phyloP scores from a whole-genome alignment of 1,284 basidiomycete genomes.

The Rhodotorula sp. region DNA sequence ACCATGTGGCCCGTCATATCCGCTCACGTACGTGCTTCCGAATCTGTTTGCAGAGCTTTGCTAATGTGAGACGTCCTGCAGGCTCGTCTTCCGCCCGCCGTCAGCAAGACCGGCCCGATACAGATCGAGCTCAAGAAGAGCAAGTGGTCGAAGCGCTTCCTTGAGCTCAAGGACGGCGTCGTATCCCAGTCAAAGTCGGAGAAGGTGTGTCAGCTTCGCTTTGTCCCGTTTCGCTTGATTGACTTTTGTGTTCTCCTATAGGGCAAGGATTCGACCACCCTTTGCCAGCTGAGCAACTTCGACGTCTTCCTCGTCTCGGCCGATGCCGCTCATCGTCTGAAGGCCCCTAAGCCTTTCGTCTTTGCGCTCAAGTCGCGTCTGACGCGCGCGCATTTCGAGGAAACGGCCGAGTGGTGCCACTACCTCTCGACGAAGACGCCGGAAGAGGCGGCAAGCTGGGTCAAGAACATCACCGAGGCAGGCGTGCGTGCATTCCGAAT shows the following conservation, averaged over 20 bases:
- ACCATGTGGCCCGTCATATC: slow-evolving; percentile 62
- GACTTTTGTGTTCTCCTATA: slow-evolving; percentile 48
- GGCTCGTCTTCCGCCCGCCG: slow-evolving; percentile 23
- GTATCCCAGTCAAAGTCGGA: slow-evolving; percentile 84
- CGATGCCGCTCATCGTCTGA: slow-evolving; percentile 54
- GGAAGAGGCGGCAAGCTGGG: slow-evolving; percentile 56
- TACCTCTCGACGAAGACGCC: slow-evolving; percentile 71
- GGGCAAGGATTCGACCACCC: slow-evolving; percentile 76
- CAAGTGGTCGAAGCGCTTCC: slow-evolving; percentile 87
- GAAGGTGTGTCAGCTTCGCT: slow-evolving; percentile 57
- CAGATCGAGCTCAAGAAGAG: slow-evolving; percentile 83
- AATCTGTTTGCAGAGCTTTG: slow-evolving; percentile 5
- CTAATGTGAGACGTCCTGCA: background rate
- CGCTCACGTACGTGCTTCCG: slow-evolving; percentile 58
- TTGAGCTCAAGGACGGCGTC: slow-evolving; percentile 77
- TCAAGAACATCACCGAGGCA: slow-evolving; percentile 37
- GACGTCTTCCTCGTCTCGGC: slow-evolving; percentile 77
- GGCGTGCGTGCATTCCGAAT: slow-evolving; percentile 19
- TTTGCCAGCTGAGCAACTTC: slow-evolving; percentile 80
- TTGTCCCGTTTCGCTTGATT: background rate
- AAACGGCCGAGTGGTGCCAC: slow-evolving; percentile 70
- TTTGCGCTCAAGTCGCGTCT: slow-evolving; percentile 74
- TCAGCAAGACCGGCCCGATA: slow-evolving; percentile 21
- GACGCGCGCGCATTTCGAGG: slow-evolving; percentile 32
- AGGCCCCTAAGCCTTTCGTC: slow-evolving; percentile 72